phyloP scores from a whole-genome alignment of 352 stramenopile species.

The Globisporangium yorkense region DNA sequence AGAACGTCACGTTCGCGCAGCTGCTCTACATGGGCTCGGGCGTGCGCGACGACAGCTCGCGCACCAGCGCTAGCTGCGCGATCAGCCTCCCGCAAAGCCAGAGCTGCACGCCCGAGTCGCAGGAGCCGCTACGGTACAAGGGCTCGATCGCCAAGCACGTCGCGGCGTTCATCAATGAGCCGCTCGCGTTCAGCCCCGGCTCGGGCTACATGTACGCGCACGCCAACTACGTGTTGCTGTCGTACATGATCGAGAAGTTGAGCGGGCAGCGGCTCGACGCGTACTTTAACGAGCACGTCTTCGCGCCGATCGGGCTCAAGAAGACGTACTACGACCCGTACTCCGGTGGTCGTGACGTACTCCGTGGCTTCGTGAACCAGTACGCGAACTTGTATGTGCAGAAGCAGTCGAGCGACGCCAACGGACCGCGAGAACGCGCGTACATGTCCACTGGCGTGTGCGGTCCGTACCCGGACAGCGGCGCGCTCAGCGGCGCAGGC shows the following conservation, averaged over 20 bases:
- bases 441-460: constrained; percentile 46
- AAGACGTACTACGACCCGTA: constrained; percentile 51
- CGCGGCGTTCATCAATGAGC: constrained; percentile 40
- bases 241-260: constrained; percentile 62
- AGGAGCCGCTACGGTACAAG: constrained; percentile 16
- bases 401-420: constrained; percentile 4
- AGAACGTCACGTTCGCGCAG: constrained; percentile 53
- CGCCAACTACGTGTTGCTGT: constrained; percentile 49
- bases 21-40: constrained; percentile 63
- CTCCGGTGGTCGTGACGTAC: constrained; percentile 19
- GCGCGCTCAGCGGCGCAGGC: constrained; percentile 22
- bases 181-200: constrained; percentile 42
- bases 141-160: constrained; percentile 29
- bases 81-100: neutral
- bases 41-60: constrained; percentile 24
- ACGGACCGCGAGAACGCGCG: constrained; percentile 1
- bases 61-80: neutral
- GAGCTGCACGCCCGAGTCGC: neutral
- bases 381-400: constrained; percentile 49
- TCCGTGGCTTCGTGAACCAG: constrained; percentile 32
- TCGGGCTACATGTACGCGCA: constrained; percentile 47
- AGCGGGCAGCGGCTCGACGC: constrained; percentile 27
- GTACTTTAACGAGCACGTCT: constrained; percentile 41
- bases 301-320: constrained; percentile 24
- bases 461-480: constrained; percentile 29